Conservation (phyloP, 2,329 filamentous ascomycete species). For the Corynespora cassiicola region DNA sequence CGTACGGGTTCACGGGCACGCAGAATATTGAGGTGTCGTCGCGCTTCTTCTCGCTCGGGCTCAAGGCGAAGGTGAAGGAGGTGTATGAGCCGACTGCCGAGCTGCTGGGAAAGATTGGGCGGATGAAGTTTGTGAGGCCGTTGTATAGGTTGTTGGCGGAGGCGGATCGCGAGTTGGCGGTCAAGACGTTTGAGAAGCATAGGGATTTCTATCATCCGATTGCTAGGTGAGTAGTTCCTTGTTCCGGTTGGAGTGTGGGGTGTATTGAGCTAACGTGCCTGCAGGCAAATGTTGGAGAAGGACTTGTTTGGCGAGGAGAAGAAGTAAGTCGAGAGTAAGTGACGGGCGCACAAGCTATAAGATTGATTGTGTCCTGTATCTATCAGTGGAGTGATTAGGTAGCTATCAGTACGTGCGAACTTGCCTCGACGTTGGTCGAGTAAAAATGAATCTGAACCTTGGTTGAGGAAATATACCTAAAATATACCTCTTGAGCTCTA, state of each 20-base stretch:
- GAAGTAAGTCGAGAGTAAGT: too few species aligned
- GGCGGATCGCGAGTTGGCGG: constrained; percentile 75
- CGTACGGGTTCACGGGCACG: constrained; percentile 74
- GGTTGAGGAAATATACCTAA: too few species aligned
- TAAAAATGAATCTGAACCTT: too few species aligned
- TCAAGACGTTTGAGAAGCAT: constrained; percentile 85
- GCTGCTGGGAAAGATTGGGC: constrained; percentile 79
- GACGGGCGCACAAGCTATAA: too few species aligned
- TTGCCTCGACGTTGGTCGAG: too few species aligned
- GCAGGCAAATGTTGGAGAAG: constrained; percentile 76
- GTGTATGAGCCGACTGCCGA: constrained; percentile 75
- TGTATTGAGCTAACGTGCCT: constrained; percentile 5
- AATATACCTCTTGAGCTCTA: too few species aligned
- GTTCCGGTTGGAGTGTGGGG: neutral
- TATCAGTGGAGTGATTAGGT: neutral
- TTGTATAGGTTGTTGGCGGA: constrained; percentile 79
- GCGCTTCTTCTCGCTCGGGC: constrained; percentile 79
- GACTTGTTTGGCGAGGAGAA: constrained; percentile 64
- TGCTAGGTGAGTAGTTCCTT: constrained; percentile 61
- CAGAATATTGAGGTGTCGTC: constrained; percentile 86
- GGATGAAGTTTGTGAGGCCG: constrained; percentile 97
- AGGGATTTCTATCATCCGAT: constrained; percentile 96
- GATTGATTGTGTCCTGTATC: too few species aligned
- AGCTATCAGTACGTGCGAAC: too few species aligned
- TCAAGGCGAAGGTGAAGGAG: constrained; percentile 73